These are phyloP conservation scores for Erodium texanum DNA, from an alignment of 441 rosid species.

Conservation along the genomic window DNA sequence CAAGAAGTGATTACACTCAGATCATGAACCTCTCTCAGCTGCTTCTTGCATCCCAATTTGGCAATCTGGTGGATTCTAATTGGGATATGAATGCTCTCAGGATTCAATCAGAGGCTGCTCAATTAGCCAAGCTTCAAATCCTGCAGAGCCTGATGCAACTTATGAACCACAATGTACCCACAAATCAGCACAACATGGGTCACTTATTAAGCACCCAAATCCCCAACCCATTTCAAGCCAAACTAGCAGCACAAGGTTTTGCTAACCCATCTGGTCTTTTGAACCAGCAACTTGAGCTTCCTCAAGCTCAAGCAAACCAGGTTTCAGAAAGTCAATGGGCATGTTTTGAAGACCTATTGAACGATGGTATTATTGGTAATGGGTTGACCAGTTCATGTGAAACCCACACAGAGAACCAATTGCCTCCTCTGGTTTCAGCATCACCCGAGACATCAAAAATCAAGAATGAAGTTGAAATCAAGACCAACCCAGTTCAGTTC, in stretches of 20 bases:
- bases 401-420: conserved; percentile 2
- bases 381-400: conserved; percentile 5
- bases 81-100: conserved; percentile 25
- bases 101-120: conserved; percentile 38
- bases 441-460: conserved; percentile 30
- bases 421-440: conserved; percentile 34
- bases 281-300: neutral
- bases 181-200: neutral
- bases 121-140: conserved; percentile 47
- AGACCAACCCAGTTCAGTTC: conserved; percentile 13
- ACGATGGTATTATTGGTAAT: neutral
- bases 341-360: neutral
- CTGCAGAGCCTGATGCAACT: conserved; percentile 36
- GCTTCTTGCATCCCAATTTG: conserved; percentile 30
- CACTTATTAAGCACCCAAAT: conserved; percentile 20
- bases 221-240: conserved; percentile 13
- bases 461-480: conserved; percentile 26
- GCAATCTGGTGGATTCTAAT: conserved; percentile 23
- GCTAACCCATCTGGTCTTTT: conserved; percentile 9
- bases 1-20: conserved; percentile 43
- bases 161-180: conserved; percentile 18
- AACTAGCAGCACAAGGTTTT: conserved; percentile 8
- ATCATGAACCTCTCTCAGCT: conserved; percentile 39
- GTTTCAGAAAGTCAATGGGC: neutral
- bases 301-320: neutral